phyloP scores from a whole-genome alignment of 2,329 filamentous ascomycete species.

The Aspergillus alliaceus region DNA sequence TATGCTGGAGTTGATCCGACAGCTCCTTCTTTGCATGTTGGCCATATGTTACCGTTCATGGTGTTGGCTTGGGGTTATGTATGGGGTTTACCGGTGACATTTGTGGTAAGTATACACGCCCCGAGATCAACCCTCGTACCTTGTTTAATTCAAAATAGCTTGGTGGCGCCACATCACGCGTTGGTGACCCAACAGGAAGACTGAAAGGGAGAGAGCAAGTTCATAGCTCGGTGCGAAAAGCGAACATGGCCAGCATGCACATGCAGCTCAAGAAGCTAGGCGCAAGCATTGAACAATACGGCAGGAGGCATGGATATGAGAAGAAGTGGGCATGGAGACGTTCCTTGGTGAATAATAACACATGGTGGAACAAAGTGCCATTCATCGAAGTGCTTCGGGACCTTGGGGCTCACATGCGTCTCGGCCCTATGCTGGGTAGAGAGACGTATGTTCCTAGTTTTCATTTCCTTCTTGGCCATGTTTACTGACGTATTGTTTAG shows the following conservation, averaged over 20 bases:
- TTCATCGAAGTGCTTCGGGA: constrained; percentile 74
- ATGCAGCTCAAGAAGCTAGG: constrained; percentile 64
- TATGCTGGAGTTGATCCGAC: constrained; percentile 53
- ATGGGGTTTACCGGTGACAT: constrained; percentile 47
- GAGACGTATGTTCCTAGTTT: constrained; percentile 68
- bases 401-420: constrained; percentile 70
- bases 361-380: constrained; percentile 73
- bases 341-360: constrained; percentile 75
- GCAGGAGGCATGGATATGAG: constrained; percentile 63
- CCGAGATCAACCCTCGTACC: not conserved
- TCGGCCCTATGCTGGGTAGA: constrained; percentile 83
- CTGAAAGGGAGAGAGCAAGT: constrained; percentile 40
- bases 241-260: constrained; percentile 51
- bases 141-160: constrained; percentile 36
- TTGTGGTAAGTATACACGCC: constrained; percentile 38
- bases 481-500: constrained; percentile 34
- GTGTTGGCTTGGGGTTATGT: constrained; percentile 51
- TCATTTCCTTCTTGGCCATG: not conserved
- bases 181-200: constrained; percentile 50
- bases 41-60: constrained; percentile 54
- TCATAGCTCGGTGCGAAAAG: constrained; percentile 40
- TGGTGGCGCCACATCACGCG: constrained; percentile 46
- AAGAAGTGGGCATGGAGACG: constrained; percentile 66
- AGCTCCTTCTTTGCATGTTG: constrained; percentile 51
- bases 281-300: constrained; percentile 68